Evolutionary conservation across 257 asterid genomes (phyloP).

Genomic region (Capsicum pubescens): DNA sequence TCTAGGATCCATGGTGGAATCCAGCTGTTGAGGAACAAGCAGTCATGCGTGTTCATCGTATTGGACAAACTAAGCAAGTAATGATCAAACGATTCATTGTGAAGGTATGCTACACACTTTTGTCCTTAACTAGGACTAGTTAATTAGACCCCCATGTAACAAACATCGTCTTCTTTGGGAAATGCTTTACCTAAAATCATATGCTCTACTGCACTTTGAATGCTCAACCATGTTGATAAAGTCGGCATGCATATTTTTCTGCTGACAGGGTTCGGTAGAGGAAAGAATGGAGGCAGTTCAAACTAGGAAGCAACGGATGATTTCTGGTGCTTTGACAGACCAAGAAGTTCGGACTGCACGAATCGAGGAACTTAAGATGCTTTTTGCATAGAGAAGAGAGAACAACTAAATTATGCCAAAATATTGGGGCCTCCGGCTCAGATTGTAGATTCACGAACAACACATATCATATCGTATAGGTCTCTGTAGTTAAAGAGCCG

Average conservation of each 20-base stretch:
- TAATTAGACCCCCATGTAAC: neutral
- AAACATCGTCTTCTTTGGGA: neutral
- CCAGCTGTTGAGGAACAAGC: slow-evolving; percentile 99
- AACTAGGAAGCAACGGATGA: slow-evolving; percentile 91
- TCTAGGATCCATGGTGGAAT: slow-evolving; percentile 99
- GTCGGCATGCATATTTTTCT: slow-evolving; percentile 19
- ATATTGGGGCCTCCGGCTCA: slow-evolving; percentile 9
- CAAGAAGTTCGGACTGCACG: slow-evolving; percentile 97
- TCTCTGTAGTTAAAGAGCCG: too few relatives aligned
- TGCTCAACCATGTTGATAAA: neutral
- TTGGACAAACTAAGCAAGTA: slow-evolving; percentile 88
- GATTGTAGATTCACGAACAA: neutral
- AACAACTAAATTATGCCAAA: slow-evolving; percentile 15
- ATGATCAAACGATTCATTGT: slow-evolving; percentile 76
- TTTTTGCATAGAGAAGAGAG: slow-evolving; percentile 61
- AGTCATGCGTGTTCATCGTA: slow-evolving; percentile 98
- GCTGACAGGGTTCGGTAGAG: slow-evolving; percentile 83
- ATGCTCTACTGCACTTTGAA: slow-evolving; percentile 12
- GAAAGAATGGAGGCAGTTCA: slow-evolving; percentile 98
- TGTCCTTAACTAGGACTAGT: neutral
- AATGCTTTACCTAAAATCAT: neutral
- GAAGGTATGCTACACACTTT: slow-evolving; percentile 54
- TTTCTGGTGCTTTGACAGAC: slow-evolving; percentile 93
- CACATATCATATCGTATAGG: slow-evolving; percentile 1
- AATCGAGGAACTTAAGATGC: slow-evolving; percentile 91